These are phyloP conservation scores for Penicillium sp. DNA, from an alignment of 2,329 filamentous ascomycete species.

Conservation along the genomic window DNA sequence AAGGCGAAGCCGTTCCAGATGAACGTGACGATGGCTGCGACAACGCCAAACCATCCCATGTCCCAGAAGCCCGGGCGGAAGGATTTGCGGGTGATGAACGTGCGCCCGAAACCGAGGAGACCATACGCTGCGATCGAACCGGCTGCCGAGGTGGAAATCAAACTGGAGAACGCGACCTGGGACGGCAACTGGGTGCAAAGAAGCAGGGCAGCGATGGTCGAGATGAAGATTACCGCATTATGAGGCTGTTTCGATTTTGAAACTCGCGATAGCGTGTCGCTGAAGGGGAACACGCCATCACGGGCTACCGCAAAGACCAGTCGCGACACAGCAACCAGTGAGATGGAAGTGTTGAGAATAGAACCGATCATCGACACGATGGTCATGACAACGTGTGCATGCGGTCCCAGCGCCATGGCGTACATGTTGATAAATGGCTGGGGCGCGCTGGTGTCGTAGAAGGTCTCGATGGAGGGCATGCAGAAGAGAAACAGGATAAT, in stretches of 20 bases:
- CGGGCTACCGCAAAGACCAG: slow-evolving; percentile 58
- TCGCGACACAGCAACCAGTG: slow-evolving; percentile 53
- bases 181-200: slow-evolving; percentile 56
- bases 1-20: slow-evolving; percentile 50
- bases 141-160: slow-evolving; percentile 49
- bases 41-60: slow-evolving; percentile 41
- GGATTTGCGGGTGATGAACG: slow-evolving; percentile 43
- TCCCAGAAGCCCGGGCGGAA: slow-evolving; percentile 48
- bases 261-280: slow-evolving; percentile 51
- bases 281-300: slow-evolving; percentile 57
- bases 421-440: slow-evolving; percentile 30
- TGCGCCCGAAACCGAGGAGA: slow-evolving; percentile 44
- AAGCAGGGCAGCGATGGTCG: slow-evolving; percentile 50
- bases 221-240: slow-evolving; percentile 55
- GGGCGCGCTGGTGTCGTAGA: slow-evolving; percentile 28
- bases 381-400: slow-evolving; percentile 25
- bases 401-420: slow-evolving; percentile 21
- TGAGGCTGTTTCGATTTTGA: slow-evolving; percentile 52
- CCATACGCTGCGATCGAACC: slow-evolving; percentile 48
- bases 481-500: slow-evolving; percentile 32
- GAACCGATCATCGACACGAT: slow-evolving; percentile 20
- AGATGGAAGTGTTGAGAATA: slow-evolving; percentile 51
- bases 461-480: slow-evolving; percentile 32
- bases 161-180: slow-evolving; percentile 46
- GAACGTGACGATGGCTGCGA: slow-evolving; percentile 44